These are phyloP conservation scores for Tylopilus sp. DNA, from an alignment of 768 basidiomycete species.

Conservation along the genomic window DNA sequence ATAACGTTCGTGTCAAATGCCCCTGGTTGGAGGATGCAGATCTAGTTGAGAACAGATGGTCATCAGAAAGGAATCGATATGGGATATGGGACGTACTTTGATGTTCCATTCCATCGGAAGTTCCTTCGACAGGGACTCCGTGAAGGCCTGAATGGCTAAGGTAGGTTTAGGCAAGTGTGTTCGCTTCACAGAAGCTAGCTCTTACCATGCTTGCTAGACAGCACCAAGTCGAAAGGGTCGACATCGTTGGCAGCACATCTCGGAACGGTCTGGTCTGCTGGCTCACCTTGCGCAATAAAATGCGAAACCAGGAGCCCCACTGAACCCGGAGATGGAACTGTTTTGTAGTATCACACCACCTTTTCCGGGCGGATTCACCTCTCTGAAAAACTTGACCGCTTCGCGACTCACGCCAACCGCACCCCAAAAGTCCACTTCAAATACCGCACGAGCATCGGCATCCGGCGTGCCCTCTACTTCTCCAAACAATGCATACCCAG, in stretches of 20 bases:
- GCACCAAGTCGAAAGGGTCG: too few species aligned
- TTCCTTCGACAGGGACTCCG: constrained; percentile 10
- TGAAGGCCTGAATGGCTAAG: constrained; percentile 11
- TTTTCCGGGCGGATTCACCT: constrained; percentile 24
- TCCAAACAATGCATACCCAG: constrained; percentile 26
- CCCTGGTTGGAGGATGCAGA: constrained; percentile 19
- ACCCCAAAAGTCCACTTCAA: constrained; percentile 32
- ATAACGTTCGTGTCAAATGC: constrained; percentile 14
- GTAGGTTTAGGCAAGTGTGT: too few species aligned
- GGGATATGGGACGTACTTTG: constrained; percentile 1
- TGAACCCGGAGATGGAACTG: constrained; percentile 6
- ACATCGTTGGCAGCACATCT: not conserved
- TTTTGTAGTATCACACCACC: constrained; percentile 16
- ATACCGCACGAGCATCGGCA: constrained; percentile 27
- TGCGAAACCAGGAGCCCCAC: constrained; percentile 1
- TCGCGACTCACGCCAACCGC: constrained; percentile 18
- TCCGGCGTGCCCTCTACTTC: constrained; percentile 35
- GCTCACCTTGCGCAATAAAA: constrained; percentile 14
- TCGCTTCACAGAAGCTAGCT: too few species aligned
- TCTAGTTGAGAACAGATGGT: not conserved
- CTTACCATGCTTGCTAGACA: constrained; percentile 13
- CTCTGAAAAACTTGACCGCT: constrained; percentile 31
- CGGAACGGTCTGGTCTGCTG: too few species aligned
- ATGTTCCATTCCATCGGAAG: constrained; percentile 20
- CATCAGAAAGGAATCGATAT: too few species aligned